Conservation (phyloP, 129 eudicot genomes). For the Arctium minus region DNA sequence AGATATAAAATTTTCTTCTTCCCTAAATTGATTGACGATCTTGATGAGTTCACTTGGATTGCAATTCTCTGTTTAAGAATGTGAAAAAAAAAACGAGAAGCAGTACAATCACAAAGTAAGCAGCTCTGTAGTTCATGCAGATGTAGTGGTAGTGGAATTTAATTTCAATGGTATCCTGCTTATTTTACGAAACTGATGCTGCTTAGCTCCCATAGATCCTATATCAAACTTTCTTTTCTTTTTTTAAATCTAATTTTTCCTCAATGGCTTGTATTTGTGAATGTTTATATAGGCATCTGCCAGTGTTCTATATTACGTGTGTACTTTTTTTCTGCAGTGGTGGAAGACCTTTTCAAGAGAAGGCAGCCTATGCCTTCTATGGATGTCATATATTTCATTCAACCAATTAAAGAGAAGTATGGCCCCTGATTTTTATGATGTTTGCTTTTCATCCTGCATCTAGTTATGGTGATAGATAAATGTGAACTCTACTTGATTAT, state of each 20-base stretch:
- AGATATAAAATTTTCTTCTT: neutral
- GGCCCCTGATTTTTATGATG: neutral
- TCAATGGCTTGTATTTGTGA: neutral
- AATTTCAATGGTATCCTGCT: neutral
- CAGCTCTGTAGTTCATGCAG: neutral
- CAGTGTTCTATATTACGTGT: neutral
- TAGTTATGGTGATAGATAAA: conserved; percentile 1
- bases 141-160: no score
- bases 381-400: conserved; percentile 90
- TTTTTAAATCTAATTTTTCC: neutral
- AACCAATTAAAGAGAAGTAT: conserved; percentile 91
- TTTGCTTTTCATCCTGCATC: neutral
- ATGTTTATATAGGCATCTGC: neutral
- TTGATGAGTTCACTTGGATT: neutral
- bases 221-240: neutral
- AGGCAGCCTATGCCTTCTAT: conserved; percentile 91
- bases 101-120: neutral
- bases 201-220: neutral
- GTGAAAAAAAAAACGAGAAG: neutral
- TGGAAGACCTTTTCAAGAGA: conserved; percentile 92
- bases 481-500: neutral
- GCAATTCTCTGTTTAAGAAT: neutral
- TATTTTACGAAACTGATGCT: neutral
- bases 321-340: conserved; percentile 56
- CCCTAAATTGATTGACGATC: neutral